These are phyloP conservation scores for Chenopodium berlandieri DNA, from an alignment of 148 eudicot species.

Conservation along the genomic window DNA sequence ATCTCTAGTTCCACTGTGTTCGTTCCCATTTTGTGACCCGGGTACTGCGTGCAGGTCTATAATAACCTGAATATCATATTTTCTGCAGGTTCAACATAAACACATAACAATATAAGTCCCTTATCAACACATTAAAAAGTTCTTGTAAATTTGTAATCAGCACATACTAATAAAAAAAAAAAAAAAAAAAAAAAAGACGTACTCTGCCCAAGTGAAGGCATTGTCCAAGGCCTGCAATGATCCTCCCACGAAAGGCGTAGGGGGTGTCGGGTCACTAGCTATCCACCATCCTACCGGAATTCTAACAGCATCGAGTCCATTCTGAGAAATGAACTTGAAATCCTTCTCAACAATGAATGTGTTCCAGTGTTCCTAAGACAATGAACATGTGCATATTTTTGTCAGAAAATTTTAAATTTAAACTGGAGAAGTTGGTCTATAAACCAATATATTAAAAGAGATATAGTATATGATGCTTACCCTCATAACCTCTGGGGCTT, in stretches of 20 bases:
- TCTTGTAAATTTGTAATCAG: background rate
- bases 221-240: constrained; percentile 58
- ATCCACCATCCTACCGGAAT: constrained; percentile 89
- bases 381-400: background rate
- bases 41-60: constrained; percentile 71
- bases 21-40: constrained; percentile 62
- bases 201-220: constrained; percentile 76
- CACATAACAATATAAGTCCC: background rate
- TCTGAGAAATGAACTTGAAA: constrained; percentile 54
- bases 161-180: background rate
- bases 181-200: constrained; percentile 12
- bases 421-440: background rate
- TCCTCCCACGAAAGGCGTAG: constrained; percentile 59
- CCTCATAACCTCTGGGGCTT: constrained; percentile 46
- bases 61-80: constrained; percentile 47
- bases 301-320: constrained; percentile 63
- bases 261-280: constrained; percentile 54
- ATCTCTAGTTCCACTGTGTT: constrained; percentile 56
- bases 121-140: background rate
- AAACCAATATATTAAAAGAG: background rate
- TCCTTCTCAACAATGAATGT: constrained; percentile 63
- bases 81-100: constrained; percentile 27
- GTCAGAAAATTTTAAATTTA: background rate
- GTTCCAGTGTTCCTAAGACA: constrained; percentile 56
- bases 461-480: constrained; percentile 10